Evolutionary conservation across 2,329 filamentous ascomycete genomes (phyloP), one percentile per base, ranked within the genome.

Genomic region (Alternaria hordeiaustralica): DNA sequence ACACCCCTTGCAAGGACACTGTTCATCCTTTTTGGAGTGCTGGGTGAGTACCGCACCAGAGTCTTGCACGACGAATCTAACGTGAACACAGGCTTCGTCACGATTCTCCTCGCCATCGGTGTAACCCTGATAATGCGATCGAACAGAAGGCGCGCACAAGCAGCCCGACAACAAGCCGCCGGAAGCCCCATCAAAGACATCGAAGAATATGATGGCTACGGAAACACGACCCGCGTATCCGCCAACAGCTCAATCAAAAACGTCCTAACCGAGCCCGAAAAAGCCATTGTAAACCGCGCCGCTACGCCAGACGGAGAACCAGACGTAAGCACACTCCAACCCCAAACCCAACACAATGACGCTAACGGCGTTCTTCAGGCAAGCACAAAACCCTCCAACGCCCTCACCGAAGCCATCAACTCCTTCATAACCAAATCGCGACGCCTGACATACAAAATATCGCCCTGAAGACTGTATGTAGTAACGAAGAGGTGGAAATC

Each of bases 381-480:
- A 21, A 59, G 55, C 5, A 28, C 55, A 11, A 56, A 8, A 18
- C 49, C 30, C 1, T 30, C 64, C 15, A 41, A 41, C 11, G 41
- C 56, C 6, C 25, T 67, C 11, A 49, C 55, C 1, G 60, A 66
- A 13, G 63, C 57, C n/a, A 60, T 67, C 41, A 61, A 57, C 30
- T 41, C 60, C 5, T 67, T 67, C 33, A 55, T 67, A 33, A 51
- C 60, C 5, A 66, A 63, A 21, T 63, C 65, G 28, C 49, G 65
- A 28, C 57, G 60, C 20, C 23, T 66, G 12, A 63, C 63, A 11
- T 66, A 67, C 33, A 67, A 67, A 36, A 66, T 67, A 33, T 61
- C 63, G 21, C 65, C 63, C 21, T 66, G 30, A 55, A 20, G 12
- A 2, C 30, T 23, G 15, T 53, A 53, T 21, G n/a, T 6, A 41